Evolutionary conservation across 495 filamentous ascomycete species (phyloP), one percentile per base, ranked within the genome.

Genomic region (Aspergillus funiculosus): DNA sequence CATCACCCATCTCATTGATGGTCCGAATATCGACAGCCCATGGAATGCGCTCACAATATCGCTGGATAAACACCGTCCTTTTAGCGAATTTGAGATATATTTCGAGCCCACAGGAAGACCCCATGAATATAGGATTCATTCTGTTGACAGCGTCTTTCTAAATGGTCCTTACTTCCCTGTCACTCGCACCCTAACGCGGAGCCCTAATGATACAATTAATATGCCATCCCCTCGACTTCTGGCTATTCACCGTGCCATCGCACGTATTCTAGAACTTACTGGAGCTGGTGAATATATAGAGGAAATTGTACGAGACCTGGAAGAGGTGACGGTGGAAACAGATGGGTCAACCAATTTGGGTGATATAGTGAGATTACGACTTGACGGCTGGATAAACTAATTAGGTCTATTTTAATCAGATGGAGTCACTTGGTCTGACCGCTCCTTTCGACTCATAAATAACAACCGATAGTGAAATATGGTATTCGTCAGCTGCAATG

Each of bases 161-260:
- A 49, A 48, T 43, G 51, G 57, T 43, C 43, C 54, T 24, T 52
- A 56, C 25, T 53, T 63, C 46, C 58, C 58, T 20, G 52, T 63
- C 30, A 60, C 52, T 32, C 57, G 55, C 11, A 44, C 47, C n/a
- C 49, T 65, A 21, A 46, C 44, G 19, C 50, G 62, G 13, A 59
- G 54, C 44, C 57, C 48, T 5, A 42, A 58, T n/a, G 47, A 32
- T 13, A 63, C 52, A 6, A 54, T 67, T 25, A 51, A 65, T 43
- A 50, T 52, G 13, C 64, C 57, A 15, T 52, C 51, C 30, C 41
- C 35, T 50, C 54, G 53, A 39, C 62, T 68, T 31, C 60, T 66
- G 21, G 46, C 43, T 19, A 41, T 68, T 25, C 62, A 68, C 41
- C 50, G 56, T 48, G 62, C 61, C 21, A 59, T 63, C 43, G 52